These are phyloP conservation scores for Yamadazyma epiphylla DNA, from an alignment of 1,139 yeast species.

Conservation along the genomic window DNA sequence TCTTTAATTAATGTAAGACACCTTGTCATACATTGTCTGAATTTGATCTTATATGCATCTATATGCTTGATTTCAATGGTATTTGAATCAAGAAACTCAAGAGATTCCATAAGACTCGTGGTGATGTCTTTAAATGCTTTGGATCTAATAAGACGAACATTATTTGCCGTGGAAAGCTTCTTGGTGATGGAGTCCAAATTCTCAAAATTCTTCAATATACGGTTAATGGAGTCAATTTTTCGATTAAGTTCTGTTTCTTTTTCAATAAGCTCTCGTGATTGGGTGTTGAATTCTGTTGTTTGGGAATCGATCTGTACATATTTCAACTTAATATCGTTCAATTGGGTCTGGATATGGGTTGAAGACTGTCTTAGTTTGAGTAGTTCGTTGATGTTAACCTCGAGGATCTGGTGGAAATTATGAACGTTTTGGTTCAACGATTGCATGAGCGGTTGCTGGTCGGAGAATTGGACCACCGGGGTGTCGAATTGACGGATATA, in stretches of 20 bases:
- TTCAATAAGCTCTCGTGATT: constrained; percentile 51
- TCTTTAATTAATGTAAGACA: constrained; percentile 73
- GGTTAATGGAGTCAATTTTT: constrained; percentile 47
- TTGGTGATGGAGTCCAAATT: constrained; percentile 67
- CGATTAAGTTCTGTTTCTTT: constrained; percentile 44
- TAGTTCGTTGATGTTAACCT: constrained; percentile 28
- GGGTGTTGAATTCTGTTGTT: constrained; percentile 60
- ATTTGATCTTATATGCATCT: constrained; percentile 66
- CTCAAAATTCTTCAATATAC: constrained; percentile 60
- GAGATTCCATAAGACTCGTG: constrained; percentile 53
- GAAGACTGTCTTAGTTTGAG: constrained; percentile 39
- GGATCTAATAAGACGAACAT: constrained; percentile 27
- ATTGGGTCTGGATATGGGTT: constrained; percentile 31
- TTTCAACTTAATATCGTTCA: constrained; percentile 25
- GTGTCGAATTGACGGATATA: too few relatives aligned
- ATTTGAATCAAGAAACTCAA: constrained; percentile 28
- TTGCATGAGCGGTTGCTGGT: too few relatives aligned
- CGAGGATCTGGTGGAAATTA: constrained; percentile 44
- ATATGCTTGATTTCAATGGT: constrained; percentile 55
- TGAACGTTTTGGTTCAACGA: too few relatives aligned
- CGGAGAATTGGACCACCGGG: too few relatives aligned
- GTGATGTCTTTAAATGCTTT: constrained; percentile 55
- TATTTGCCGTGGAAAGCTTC: constrained; percentile 57
- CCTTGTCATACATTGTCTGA: constrained; percentile 82
- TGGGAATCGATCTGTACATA: constrained; percentile 57